phyloP scores from a whole-genome alignment of 2,329 filamentous ascomycete genomes.

The Botrytis galanthina region DNA sequence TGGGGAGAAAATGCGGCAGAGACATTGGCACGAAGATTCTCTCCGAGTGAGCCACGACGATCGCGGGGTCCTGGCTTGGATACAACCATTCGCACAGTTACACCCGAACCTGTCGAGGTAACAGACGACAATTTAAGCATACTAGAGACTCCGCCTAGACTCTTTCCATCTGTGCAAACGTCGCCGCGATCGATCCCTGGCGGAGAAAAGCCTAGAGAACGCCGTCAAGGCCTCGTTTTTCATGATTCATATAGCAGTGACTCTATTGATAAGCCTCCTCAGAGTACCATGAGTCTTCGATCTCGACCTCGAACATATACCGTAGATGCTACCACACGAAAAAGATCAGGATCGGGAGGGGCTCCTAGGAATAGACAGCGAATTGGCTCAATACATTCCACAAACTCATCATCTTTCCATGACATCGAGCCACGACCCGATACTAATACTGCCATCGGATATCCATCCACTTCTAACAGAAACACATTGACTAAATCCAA shows the following conservation, averaged over 20 bases:
- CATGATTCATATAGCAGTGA: slow-evolving; percentile 53
- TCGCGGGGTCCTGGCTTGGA: slow-evolving; percentile 38
- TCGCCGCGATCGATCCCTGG: slow-evolving; percentile 50
- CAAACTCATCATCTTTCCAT: slow-evolving; percentile 52
- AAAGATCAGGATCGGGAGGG: slow-evolving; percentile 41
- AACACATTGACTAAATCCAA: slow-evolving; percentile 37
- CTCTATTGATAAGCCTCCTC: slow-evolving; percentile 26
- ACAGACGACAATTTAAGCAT: slow-evolving; percentile 30
- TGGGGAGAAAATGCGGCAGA: slow-evolving; percentile 36
- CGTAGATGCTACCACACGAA: slow-evolving; percentile 43
- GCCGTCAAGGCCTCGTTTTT: slow-evolving; percentile 61
- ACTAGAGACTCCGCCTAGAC: slow-evolving; percentile 11
- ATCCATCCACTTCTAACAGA: slow-evolving; percentile 37
- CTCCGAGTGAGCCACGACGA: slow-evolving; percentile 27
- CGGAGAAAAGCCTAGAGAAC: slow-evolving; percentile 41
- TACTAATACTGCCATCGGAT: slow-evolving; percentile 43
- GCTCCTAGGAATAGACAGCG: slow-evolving; percentile 55
- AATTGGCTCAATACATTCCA: slow-evolving; percentile 69
- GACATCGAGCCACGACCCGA: slow-evolving; percentile 45
- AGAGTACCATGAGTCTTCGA: slow-evolving; percentile 35
- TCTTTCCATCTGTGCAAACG: slow-evolving; percentile 43
- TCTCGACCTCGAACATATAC: slow-evolving; percentile 50
- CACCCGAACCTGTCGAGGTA: slow-evolving; percentile 53
- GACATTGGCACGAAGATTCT: slow-evolving; percentile 31
- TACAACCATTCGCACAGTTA: slow-evolving; percentile 61